Conservation (phyloP, 2,329 filamentous ascomycete genomes). For the Trichoderma lentiforme region DNA sequence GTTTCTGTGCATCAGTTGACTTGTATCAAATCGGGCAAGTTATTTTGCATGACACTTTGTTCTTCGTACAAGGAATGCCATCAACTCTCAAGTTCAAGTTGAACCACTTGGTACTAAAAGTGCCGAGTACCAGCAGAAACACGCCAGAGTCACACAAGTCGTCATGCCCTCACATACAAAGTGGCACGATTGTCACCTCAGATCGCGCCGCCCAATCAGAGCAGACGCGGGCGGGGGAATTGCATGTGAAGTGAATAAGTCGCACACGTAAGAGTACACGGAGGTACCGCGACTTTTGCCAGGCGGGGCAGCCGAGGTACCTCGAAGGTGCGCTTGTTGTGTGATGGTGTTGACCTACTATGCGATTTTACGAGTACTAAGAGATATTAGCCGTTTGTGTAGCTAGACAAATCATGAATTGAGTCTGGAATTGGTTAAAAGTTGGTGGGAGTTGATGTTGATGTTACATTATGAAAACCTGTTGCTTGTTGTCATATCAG, state of each 20-base stretch:
- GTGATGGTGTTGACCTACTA: neutral
- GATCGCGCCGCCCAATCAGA: neutral
- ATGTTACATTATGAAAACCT: neutral
- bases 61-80: neutral
- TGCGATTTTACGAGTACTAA: neutral
- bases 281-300: neutral
- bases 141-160: neutral
- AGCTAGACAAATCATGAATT: neutral
- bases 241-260: neutral
- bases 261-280: neutral
- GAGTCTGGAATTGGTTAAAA: neutral
- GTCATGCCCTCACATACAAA: neutral
- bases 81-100: neutral
- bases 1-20: neutral
- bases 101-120: neutral
- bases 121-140: neutral
- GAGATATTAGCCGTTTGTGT: neutral
- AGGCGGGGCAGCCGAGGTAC: neutral
- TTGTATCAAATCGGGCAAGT: neutral
- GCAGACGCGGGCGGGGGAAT: neutral
- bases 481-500: neutral
- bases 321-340: neutral
- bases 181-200: slow-evolving; percentile 12
- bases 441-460: neutral
- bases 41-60: neutral